A percentile compares a stretch with the other conserved stretches of the same genome.
Evolutionary conservation across 2,329 filamentous ascomycete genomes (phyloP).

Genomic region (Diaporthe sp.): DNA sequence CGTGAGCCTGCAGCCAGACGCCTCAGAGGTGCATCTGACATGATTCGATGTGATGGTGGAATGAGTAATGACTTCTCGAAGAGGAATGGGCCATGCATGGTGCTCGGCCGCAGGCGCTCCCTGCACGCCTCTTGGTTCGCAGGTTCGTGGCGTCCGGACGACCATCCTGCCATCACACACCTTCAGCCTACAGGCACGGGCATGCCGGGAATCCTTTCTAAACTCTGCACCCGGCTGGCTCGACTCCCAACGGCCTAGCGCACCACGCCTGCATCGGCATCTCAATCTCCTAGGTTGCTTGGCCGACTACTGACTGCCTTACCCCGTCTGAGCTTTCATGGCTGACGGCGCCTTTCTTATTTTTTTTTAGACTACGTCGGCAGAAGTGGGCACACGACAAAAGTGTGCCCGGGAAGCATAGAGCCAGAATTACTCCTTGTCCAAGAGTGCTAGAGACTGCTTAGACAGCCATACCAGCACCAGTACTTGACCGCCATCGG

Average conservation of each 20-base stretch:
- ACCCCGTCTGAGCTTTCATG: slow-evolving; percentile 6
- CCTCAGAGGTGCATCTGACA: slow-evolving; percentile 15
- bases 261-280: slow-evolving; percentile 32
- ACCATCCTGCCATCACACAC: slow-evolving; percentile 18
- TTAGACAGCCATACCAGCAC: background rate
- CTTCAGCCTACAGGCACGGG: slow-evolving; percentile 15
- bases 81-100: slow-evolving; percentile 26
- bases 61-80: slow-evolving; percentile 35
- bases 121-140: slow-evolving; percentile 13
- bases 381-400: slow-evolving; percentile 5
- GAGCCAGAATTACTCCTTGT: background rate
- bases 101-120: slow-evolving; percentile 20
- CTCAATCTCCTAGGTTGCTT: background rate
- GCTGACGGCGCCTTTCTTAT: background rate
- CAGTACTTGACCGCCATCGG: slow-evolving; percentile 1
- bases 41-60: slow-evolving; percentile 33
- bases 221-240: background rate
- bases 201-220: slow-evolving; percentile 34
- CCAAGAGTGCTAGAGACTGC: background rate
- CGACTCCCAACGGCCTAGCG: slow-evolving; percentile 16
- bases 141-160: slow-evolving; percentile 25
- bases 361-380: background rate
- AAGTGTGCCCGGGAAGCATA: background rate
- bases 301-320: background rate
- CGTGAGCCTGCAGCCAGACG: slow-evolving; percentile 13